Base-by-base conservation (phyloP, 108 stramenopile genomes). In the Skeletonema potamos region DNA sequence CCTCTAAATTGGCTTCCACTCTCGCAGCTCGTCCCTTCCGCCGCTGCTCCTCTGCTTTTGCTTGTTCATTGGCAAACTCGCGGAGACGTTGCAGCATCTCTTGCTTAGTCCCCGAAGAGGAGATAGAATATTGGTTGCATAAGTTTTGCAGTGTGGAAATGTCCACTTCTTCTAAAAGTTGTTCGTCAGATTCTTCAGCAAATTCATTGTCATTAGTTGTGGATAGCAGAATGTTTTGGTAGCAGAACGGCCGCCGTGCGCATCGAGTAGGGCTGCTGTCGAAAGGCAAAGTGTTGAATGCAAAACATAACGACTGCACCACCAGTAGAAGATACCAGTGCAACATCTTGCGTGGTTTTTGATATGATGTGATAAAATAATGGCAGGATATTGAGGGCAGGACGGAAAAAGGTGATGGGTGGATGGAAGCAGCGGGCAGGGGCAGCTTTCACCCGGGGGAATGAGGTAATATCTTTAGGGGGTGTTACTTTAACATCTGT, bases 61-160 rank as follows among this genome's bases (percentile, higher is more conserved):
- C 80, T 61, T 90, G 83, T 57, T 75, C 29, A 8, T 80, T 34
- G 15, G 91, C 90, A 70, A 64, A 84, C 5, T 70, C 66, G 36
- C 94, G 86, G 4, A 95, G 64, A 3, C 87, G 72, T n/a, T 69
- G 30, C 13, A 95, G 69, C 62, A 95, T 48, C 20, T 85, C 82
- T 20, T 54, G 27, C 64, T 95, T 95, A 37, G 79, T 83, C 2
- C 91, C 94, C 17, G 79, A 18, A 2, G 81, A 61, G 1, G 84
- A 62, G 11, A 92, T 66, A 13, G 73, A 39, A 48, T 89, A 82
- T 64, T 88, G 84, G 18, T 76, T 18, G 57, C 94, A 95, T 30
- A 95, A 70, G 51, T 72, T 81, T 55, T 78, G 64, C 4, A 95
- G 71, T 59, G 87, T 79, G n/a, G 73, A 60, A 39, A 67, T 77